Conservation (phyloP, 306 rosid species). For the Oemleria cerasiformis region DNA sequence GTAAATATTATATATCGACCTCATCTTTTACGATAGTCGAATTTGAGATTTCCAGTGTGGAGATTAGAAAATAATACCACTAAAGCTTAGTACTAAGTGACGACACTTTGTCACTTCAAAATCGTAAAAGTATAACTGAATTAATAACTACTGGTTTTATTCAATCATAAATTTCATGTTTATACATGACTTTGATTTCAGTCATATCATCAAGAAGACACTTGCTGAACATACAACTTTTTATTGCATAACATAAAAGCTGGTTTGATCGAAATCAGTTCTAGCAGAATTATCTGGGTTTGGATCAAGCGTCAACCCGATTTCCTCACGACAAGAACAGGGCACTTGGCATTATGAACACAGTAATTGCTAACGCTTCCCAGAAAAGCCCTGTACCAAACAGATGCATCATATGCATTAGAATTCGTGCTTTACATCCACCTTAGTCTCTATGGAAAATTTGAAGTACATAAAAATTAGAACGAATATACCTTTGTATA, state of each 20-base stretch:
- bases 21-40: too few relatives aligned
- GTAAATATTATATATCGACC: too few relatives aligned
- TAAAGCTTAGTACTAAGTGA: too few relatives aligned
- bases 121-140: neutral
- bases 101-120: neutral
- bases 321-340: constrained; percentile 43
- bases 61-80: too few relatives aligned
- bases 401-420: neutral
- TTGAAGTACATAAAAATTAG: too few relatives aligned
- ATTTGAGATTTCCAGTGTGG: too few relatives aligned
- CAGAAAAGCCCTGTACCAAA: constrained; percentile 34
- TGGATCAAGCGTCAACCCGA: neutral
- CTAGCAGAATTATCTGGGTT: neutral
- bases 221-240: neutral
- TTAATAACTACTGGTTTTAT: neutral
- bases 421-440: neutral
- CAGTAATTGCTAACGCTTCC: constrained; percentile 47
- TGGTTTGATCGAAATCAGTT: neutral
- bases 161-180: neutral
- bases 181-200: neutral
- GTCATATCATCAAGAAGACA: neutral
- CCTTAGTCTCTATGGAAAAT: too few relatives aligned
- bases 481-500: constrained; percentile 20
- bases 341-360: constrained; percentile 34
- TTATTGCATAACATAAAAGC: neutral